Evolutionary conservation across 2,329 filamentous ascomycete genomes (phyloP), one percentile per base, ranked within the genome.

Genomic region (Zymoseptoria crescenta): DNA sequence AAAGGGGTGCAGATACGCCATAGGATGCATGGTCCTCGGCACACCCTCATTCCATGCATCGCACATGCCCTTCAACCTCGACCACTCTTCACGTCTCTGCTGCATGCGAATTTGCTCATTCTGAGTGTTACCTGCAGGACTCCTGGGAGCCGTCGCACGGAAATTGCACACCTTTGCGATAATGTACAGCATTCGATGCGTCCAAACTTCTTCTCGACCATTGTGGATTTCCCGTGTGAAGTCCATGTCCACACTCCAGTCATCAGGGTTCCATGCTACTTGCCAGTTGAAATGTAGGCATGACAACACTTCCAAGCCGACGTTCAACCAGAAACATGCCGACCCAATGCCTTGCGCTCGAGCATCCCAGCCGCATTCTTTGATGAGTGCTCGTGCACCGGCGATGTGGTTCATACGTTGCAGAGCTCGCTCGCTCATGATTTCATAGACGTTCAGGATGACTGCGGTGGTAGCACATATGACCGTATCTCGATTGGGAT

Each of bases 321-420:
- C 86, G 67, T 95, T 96, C 45, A 96, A 79, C 92, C 93, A 96
- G 75, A 96, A 96, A 73, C 92, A 96, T 0, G 92, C 91, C 0
- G 86, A 84, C 0, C 91, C 92, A 20, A 96, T 84, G 0, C 92
- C 91, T 1, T 81, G 82, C 41, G 88, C 88, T 62, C 80, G 84
- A 0, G 90, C 90, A 67, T 90, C 87, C 93, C 93, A 96, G 4
- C 86, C 85, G 68, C 91, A 96, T 70, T 96, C 91, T 62, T 91
- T 89, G 68, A 96, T 92, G 54, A 96, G 78, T 1, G 90, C 90
- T 56, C 91, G 83, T 8, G 91, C 90, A 4, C 91, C 91, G 0
- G 88, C 87, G 65, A 93, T 92, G 69, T 96, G 92, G 66, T 89
- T 92, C 87, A 94, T 93, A n/a, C 88, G 82, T 67, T 91, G 85